phyloP scores from a whole-genome alignment of 1,284 basidiomycete species.

The Phylloboletellus chloephorus region DNA sequence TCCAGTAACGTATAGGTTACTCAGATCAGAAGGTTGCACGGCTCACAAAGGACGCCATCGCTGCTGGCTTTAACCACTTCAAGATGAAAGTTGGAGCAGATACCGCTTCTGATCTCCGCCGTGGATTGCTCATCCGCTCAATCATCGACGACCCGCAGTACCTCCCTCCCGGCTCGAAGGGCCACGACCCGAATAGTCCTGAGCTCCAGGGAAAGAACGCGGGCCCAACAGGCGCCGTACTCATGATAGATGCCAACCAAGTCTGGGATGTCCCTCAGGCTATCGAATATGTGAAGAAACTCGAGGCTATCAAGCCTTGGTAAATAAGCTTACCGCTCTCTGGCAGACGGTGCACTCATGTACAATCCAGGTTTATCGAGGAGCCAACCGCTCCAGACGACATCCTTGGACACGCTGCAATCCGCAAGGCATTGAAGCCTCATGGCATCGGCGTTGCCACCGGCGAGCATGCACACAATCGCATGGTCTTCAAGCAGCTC shows the following conservation, averaged over 20 bases:
- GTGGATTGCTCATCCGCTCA: slow-evolving; percentile 83
- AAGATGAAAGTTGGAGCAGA: slow-evolving; percentile 96
- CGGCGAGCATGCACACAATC: slow-evolving; percentile 93
- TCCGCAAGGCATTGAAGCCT: slow-evolving; percentile 76
- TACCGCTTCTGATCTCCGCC: slow-evolving; percentile 76
- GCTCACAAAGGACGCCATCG: slow-evolving; percentile 81
- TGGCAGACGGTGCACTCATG: slow-evolving; percentile 1
- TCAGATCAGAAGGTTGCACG: slow-evolving; percentile 86
- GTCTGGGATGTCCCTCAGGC: slow-evolving; percentile 95
- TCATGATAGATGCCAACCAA: slow-evolving; percentile 98
- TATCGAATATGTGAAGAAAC: slow-evolving; percentile 82
- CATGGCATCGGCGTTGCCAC: slow-evolving; percentile 91
- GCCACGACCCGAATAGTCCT: slow-evolving; percentile 62
- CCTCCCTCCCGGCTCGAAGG: slow-evolving; percentile 50
- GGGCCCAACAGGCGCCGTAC: slow-evolving; percentile 85
- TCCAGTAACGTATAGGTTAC: slow-evolving; percentile 41
- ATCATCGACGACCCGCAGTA: slow-evolving; percentile 89
- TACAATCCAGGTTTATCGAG: slow-evolving; percentile 78
- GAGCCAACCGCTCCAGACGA: slow-evolving; percentile 94
- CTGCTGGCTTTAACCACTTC: slow-evolving; percentile 90
- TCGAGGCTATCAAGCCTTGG: slow-evolving; percentile 89
- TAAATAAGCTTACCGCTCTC: slow-evolving; percentile 26
- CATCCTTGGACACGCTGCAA: slow-evolving; percentile 78
- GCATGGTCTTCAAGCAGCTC: slow-evolving; percentile 96
- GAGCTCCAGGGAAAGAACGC: slow-evolving; percentile 83